Conservation (phyloP, 2,329 filamentous ascomycete species). For the Colletotrichum salicis region DNA sequence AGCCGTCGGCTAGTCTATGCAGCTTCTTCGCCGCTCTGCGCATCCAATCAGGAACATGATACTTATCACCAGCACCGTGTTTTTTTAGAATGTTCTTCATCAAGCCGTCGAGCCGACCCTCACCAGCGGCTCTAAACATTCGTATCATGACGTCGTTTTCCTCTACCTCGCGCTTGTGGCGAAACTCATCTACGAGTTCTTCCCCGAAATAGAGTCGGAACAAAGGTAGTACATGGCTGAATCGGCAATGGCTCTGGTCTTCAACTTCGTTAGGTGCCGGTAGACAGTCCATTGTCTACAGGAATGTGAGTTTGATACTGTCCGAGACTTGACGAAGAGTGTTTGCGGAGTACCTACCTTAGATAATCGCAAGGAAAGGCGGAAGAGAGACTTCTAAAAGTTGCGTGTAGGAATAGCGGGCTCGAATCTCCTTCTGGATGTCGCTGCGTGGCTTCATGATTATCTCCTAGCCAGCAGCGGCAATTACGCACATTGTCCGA, state of each 20-base stretch:
- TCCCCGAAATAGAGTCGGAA: background rate
- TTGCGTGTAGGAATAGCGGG: background rate
- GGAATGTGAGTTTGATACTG: background rate
- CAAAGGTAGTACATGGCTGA: background rate
- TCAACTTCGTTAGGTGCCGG: background rate
- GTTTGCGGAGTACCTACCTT: background rate
- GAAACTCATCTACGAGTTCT: background rate
- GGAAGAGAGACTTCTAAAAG: background rate
- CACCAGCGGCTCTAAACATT: no score
- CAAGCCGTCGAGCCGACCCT: no score
- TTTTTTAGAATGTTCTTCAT: no score
- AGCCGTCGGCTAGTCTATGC: no score
- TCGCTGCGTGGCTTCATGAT: background rate
- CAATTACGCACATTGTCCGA: background rate
- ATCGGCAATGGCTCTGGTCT: no score
- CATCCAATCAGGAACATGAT: no score
- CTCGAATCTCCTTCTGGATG: background rate
- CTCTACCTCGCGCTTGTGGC: background rate
- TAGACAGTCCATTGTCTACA: background rate
- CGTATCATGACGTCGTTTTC: background rate
- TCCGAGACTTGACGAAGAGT: background rate
- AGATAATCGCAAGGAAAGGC: background rate
- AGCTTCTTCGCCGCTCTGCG: no score
- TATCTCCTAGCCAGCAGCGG: background rate
- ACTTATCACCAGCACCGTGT: no score